A percentile compares a stretch with the other conserved stretches of the same genome.
These are phyloP conservation scores for Hyphopichia burtonii DNA, from an alignment of 1,139 yeast genomes.

Conservation along the genomic window DNA sequence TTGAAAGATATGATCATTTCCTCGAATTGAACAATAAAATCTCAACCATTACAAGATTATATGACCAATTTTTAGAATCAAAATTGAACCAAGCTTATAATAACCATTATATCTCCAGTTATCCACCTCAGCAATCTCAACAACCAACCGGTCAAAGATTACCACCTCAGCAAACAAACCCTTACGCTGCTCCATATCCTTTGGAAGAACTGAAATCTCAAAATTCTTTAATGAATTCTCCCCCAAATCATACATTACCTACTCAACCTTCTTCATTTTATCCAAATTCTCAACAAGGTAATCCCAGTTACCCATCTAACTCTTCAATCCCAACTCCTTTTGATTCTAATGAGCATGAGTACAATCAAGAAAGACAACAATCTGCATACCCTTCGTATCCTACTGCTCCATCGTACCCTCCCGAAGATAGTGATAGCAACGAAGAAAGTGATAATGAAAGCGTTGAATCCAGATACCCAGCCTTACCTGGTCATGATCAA, in stretches of 20 bases:
- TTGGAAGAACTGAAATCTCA: conserved; percentile 3
- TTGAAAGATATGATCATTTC: conserved; percentile 65
- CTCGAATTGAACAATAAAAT: conserved; percentile 82
- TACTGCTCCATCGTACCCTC: conserved; percentile 5
- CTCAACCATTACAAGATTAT: conserved; percentile 72
- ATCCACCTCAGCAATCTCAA: conserved; percentile 2
- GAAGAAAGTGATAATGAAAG: conserved; percentile 4
- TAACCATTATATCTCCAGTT: conserved; percentile 20
- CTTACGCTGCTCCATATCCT: conserved; percentile 1
- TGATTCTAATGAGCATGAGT: too few relatives aligned
- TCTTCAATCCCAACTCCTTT: neutral
- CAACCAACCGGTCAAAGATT: conserved; percentile 1
- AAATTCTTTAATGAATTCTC: neutral
- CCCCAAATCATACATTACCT: neutral
- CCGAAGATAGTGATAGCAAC: conserved; percentile 5
- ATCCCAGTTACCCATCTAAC: neutral
- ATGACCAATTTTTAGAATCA: conserved; percentile 75
- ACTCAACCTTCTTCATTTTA: neutral
- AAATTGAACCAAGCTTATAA: conserved; percentile 54
- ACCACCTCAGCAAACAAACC: conserved; percentile 1
- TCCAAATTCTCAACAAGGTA: neutral
- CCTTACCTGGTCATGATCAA: neutral
- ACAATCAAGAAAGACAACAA: neutral
- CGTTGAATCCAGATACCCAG: conserved; percentile 3
- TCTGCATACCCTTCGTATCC: neutral